These are phyloP conservation scores for Candida wancherniae DNA, from an alignment of 805 yeast genomes.

Conservation along the genomic window DNA sequence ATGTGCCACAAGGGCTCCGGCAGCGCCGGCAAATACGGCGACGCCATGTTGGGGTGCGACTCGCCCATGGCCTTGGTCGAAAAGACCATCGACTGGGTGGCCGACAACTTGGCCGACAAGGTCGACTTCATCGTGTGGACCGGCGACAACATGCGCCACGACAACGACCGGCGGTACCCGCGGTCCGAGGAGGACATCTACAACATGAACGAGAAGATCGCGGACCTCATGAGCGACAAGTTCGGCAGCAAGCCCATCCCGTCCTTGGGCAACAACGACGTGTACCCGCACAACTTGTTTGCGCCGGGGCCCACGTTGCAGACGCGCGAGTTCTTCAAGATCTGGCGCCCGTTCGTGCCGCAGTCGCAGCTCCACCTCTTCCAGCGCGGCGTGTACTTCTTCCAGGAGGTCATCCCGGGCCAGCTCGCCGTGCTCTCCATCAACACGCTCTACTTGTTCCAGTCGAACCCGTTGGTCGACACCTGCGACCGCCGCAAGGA, in stretches of 20 bases:
- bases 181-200: constrained; percentile 70
- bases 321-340: constrained; percentile 67
- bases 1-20: constrained; percentile 60
- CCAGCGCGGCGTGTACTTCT: constrained; percentile 68
- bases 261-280: constrained; percentile 81
- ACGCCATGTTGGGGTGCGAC: constrained; percentile 74
- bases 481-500: constrained; percentile 67
- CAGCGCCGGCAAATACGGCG: constrained; percentile 64
- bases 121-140: constrained; percentile 89
- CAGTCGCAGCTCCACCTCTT: constrained; percentile 72
- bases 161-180: constrained; percentile 69
- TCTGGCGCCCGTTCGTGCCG: constrained; percentile 74
- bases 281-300: constrained; percentile 81
- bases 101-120: constrained; percentile 59
- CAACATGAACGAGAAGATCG: constrained; percentile 58
- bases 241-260: constrained; percentile 60
- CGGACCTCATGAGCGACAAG: constrained; percentile 45
- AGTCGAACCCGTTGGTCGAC: constrained; percentile 77
- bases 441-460: constrained; percentile 71
- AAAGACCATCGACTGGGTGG: constrained; percentile 63
- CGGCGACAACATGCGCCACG: constrained; percentile 85
- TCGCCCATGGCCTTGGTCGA: constrained; percentile 60
- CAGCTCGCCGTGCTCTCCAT: constrained; percentile 74
- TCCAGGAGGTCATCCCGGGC: constrained; percentile 74
- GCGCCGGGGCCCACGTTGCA: constrained; percentile 87